Conservation (phyloP, 2,329 filamentous ascomycete species). For the Endocalyx cinctus region DNA sequence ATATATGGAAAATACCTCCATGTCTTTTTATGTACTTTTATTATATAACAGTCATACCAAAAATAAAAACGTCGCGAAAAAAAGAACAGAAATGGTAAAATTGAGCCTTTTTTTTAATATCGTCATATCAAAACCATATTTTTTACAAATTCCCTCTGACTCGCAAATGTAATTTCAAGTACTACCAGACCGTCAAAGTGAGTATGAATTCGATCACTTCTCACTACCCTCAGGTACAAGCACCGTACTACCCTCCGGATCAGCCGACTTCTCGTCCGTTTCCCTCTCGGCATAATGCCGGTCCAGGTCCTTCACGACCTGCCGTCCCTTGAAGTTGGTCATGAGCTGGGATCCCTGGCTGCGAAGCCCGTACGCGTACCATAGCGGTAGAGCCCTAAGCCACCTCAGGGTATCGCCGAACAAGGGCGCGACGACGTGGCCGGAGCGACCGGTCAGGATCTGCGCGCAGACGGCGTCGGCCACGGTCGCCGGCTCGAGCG, state of each 20-base stretch:
- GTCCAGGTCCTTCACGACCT: constrained; percentile 43
- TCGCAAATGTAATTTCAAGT: no score
- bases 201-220: no score
- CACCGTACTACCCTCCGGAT: constrained; percentile 12
- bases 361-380: constrained; percentile 54
- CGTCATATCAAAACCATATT: no score
- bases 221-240: constrained; percentile 10
- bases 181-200: no score
- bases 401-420: constrained; percentile 36
- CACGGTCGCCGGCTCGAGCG: constrained; percentile 57
- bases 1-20: no score
- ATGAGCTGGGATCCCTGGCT: constrained; percentile 37
- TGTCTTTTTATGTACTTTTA: no score
- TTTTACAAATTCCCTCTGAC: no score
- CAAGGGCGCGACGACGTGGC: constrained; percentile 51
- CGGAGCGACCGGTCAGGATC: constrained; percentile 53
- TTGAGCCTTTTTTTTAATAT: no score
- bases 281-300: constrained; percentile 29
- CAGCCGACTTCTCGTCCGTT: constrained; percentile 7
- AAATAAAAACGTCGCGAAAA: no score
- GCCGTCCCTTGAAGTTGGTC: constrained; percentile 39
- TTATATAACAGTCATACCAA: no score
- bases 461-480: constrained; percentile 59
- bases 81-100: no score
- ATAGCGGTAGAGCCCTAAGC: constrained; percentile 54